These are phyloP conservation scores for Helotiales sp. DNA, from an alignment of 2,329 filamentous ascomycete genomes.

Conservation along the genomic window DNA sequence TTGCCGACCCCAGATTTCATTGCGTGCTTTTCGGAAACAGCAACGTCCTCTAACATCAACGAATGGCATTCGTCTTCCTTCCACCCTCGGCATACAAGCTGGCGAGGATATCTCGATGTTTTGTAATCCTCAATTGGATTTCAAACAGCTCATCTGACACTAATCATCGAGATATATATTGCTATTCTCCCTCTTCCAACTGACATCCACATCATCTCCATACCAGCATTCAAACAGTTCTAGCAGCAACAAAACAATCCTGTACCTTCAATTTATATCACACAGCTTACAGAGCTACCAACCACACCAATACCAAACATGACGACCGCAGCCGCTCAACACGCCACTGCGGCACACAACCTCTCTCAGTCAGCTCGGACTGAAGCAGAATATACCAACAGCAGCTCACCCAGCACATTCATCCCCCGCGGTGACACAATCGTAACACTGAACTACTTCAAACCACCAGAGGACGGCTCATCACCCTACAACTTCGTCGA, in stretches of 20 bases:
- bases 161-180: conserved; percentile 13
- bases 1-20: conserved; percentile 7
- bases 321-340: conserved; percentile 46
- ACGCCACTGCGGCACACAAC: conserved; percentile 50
- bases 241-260: not conserved
- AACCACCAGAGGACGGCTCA: conserved; percentile 57
- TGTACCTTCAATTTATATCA: not conserved
- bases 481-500: conserved; percentile 62
- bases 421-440: conserved; percentile 57
- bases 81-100: conserved; percentile 12
- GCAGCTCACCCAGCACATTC: conserved; percentile 20
- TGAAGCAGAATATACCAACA: conserved; percentile 32
- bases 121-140: conserved; percentile 20
- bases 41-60: not conserved
- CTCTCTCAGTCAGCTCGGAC: conserved; percentile 39
- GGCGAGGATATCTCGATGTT: conserved; percentile 18
- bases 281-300: not conserved
- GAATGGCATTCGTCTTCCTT: not conserved
- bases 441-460: conserved; percentile 59
- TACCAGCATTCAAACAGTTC: not conserved
- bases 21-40: conserved; percentile 19
- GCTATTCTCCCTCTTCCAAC: conserved; percentile 2
- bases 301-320: conserved; percentile 44
- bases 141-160: conserved; percentile 9
- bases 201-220: not conserved